Conservation (phyloP, 768 basidiomycete species). For the Nidularia pulvinata region DNA sequence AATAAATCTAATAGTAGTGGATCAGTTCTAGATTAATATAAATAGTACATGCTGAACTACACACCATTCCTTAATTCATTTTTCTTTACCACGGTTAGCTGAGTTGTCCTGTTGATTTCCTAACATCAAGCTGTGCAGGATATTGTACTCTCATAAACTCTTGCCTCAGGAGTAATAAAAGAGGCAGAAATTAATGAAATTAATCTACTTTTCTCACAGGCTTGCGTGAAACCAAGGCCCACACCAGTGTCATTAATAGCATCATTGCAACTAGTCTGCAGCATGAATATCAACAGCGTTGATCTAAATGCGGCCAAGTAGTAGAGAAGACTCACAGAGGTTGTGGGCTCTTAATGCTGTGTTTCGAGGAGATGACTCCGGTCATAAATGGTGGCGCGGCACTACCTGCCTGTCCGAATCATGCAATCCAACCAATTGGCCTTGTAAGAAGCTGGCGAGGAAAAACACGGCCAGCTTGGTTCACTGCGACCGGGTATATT, state of each 20-base stretch:
- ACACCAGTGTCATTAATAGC: conserved; percentile 34
- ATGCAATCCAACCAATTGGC: conserved; percentile 51
- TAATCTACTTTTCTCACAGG: no score
- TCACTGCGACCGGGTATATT: conserved; percentile 56
- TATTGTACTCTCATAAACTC: no score
- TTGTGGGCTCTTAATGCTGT: conserved; percentile 42
- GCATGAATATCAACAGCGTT: not conserved
- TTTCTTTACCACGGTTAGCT: no score
- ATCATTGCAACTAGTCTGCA: conserved; percentile 36
- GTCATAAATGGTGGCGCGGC: conserved; percentile 52
- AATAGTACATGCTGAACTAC: no score
- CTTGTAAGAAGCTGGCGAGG: conserved; percentile 51
- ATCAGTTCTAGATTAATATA: no score
- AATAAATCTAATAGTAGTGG: no score
- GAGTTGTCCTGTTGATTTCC: no score
- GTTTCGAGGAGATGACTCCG: conserved; percentile 36
- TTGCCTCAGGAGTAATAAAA: no score
- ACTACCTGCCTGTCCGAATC: conserved; percentile 48
- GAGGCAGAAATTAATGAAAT: no score
- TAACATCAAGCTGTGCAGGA: no score
- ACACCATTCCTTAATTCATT: no score
- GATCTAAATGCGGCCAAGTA: no score
- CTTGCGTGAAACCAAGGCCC: conserved; percentile 34
- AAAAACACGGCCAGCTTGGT: conserved; percentile 49
- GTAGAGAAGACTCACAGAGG: conserved; percentile 36